Base-by-base conservation (phyloP, 2,329 filamentous ascomycete species). In the Diplocarpon mali region DNA sequence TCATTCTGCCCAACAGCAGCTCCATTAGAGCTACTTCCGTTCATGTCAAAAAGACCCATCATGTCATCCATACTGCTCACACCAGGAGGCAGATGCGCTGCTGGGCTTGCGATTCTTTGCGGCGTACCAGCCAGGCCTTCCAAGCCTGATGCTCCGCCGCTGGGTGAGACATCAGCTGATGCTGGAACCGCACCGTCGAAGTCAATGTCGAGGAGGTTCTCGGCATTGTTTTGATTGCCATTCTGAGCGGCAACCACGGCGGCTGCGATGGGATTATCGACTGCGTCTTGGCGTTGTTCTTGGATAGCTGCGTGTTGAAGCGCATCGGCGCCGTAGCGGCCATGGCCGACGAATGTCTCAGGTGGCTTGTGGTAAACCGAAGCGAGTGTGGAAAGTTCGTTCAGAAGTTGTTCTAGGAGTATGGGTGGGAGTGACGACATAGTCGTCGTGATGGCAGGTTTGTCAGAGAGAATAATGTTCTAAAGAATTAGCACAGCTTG, bases 291-390 rank as follows among this genome's bases (percentile, higher is more conserved):
- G 53, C 85, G 78, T 69, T 95, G 88, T 68, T 98, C 92, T 69
- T 95, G 89, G 61, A 98, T 95, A 49, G 92, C 92, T 40, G 90
- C 90, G 54, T 84, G 83, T 66, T 96, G 92, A 60, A 98, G 87
- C 49, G 86, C 88, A 64, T 95, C 89, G 39, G 92, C 89, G 31
- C 90, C 92, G 56, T 86, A 95, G 36, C 90, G 81, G 35, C 92
- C 92, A 66, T 94, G 88, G 55, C 92, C 92, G 46, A 98, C 83
- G 65, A 98, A 98, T n/a, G 90, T 88, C 73, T 94, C 87, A 36
- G 92, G 89, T 8, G 89, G 89, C 68, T 95, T 96, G 76, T 98
- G 92, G 67, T 98, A 98, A 16, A 98, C 92, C 1, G 90, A 96
- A 7, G 92, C 88, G 27, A 98, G 76, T 9, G 92, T 95, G 11